Conservation (phyloP, 2,329 filamentous ascomycete genomes). For the Tolypocladium capitatum region DNA sequence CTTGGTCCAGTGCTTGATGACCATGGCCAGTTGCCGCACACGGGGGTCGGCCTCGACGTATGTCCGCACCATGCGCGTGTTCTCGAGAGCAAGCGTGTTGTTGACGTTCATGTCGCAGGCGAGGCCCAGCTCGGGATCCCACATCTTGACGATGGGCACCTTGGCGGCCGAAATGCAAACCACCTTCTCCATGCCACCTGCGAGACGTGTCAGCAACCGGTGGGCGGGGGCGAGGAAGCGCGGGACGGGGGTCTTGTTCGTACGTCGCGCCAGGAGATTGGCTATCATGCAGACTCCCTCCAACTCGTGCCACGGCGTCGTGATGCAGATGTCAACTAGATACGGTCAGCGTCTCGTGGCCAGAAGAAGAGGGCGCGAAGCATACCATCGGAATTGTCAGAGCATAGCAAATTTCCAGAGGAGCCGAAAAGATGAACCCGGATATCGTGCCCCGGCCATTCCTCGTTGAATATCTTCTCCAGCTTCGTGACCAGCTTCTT, state of each 20-base stretch:
- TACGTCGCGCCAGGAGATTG: conserved; percentile 73
- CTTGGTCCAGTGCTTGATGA: conserved; percentile 95
- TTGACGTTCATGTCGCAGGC: conserved; percentile 99
- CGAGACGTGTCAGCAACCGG: conserved; percentile 23
- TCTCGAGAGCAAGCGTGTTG: conserved; percentile 87
- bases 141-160: conserved; percentile 96
- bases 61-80: conserved; percentile 94
- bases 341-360: conserved; percentile 15
- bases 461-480: conserved; percentile 72
- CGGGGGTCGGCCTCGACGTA: conserved; percentile 90
- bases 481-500: conserved; percentile 72
- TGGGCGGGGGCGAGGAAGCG: neutral
- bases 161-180: conserved; percentile 91
- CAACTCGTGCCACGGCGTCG: conserved; percentile 74
- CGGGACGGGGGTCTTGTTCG: conserved; percentile 19
- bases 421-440: conserved; percentile 94
- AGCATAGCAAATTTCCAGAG: conserved; percentile 87
- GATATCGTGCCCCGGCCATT: conserved; percentile 87
- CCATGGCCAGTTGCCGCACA: conserved; percentile 86
- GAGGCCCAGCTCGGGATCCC: conserved; percentile 83
- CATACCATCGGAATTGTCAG: conserved; percentile 89
- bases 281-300: conserved; percentile 87
- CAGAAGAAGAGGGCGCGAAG: conserved; percentile 5
- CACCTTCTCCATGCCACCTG: conserved; percentile 93
- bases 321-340: conserved; percentile 92